phyloP scores from a whole-genome alignment of 306 rosid genomes.

The Rosa persica region DNA sequence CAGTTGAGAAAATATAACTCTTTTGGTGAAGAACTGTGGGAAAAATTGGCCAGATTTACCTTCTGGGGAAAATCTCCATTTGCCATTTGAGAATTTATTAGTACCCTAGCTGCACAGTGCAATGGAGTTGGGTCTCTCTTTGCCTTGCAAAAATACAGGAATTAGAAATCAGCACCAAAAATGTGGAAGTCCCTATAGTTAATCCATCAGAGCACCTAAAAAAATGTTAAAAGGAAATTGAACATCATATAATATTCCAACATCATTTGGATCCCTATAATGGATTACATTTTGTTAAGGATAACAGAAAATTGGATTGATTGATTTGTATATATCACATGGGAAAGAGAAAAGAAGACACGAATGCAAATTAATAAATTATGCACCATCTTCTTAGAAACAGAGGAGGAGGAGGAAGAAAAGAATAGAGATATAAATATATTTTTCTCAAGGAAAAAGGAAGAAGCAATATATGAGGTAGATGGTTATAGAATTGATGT shows the following conservation, averaged over 20 bases:
- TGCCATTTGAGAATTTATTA: slow-evolving; percentile 33
- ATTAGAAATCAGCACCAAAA: neutral
- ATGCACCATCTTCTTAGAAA: neutral
- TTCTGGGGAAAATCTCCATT: slow-evolving; percentile 40
- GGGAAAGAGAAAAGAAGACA: neutral
- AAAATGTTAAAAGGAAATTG: neutral
- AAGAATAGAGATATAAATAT: neutral
- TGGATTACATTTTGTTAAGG: neutral
- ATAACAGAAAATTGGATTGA: neutral
- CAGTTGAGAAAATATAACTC: neutral
- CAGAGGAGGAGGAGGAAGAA: neutral
- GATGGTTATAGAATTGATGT: neutral
- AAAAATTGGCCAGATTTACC: slow-evolving; percentile 19
- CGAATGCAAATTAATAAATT: neutral
- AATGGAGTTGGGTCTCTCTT: slow-evolving; percentile 35
- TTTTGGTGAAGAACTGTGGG: neutral
- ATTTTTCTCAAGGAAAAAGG: neutral
- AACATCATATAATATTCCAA: neutral
- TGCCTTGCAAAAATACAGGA: slow-evolving; percentile 17
- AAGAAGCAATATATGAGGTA: neutral
- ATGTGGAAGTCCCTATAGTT: neutral
- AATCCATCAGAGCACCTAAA: neutral
- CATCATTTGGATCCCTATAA: neutral
- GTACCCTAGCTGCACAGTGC: slow-evolving; percentile 31
- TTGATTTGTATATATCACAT: neutral